Conservation (phyloP, 345 rosid genomes). For the Ceriops zippeliana region DNA sequence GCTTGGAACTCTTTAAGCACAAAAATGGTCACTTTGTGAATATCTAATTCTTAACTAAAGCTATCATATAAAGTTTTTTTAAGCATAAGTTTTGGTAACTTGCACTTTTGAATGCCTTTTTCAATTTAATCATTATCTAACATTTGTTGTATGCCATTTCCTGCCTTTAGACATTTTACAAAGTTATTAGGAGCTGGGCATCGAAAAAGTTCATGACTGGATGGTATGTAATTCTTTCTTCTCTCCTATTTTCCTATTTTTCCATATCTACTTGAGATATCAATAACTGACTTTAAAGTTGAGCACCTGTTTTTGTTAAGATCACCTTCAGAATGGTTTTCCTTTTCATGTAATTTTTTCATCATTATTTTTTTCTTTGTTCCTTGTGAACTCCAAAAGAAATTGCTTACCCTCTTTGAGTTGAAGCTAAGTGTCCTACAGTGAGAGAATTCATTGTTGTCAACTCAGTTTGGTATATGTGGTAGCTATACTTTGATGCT, state of each 20-base stretch:
- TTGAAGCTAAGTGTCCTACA: too few relatives aligned
- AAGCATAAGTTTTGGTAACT: background rate
- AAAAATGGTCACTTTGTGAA: background rate
- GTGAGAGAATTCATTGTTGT: too few relatives aligned
- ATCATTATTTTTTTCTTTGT: too few relatives aligned
- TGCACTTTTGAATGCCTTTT: background rate
- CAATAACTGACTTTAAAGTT: background rate
- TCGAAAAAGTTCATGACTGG: constrained; percentile 99
- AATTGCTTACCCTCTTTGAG: too few relatives aligned
- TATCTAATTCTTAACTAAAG: background rate
- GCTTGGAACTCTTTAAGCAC: background rate
- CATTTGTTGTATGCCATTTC: constrained; percentile 8
- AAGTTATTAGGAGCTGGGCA: constrained; percentile 94
- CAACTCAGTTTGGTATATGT: too few relatives aligned
- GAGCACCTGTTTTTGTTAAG: background rate
- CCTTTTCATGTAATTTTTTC: too few relatives aligned
- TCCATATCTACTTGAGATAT: background rate
- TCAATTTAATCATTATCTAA: constrained; percentile 1
- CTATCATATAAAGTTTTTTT: background rate
- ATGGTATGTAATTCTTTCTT: constrained; percentile 47
- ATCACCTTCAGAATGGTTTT: background rate
- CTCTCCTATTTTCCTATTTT: constrained; percentile 12
- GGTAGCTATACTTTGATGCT: too few relatives aligned
- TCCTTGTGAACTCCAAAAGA: too few relatives aligned
- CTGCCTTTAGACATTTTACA: constrained; percentile 69